phyloP scores from a whole-genome alignment of 345 rosid species.

The Zanthoxylum bungeanum region DNA sequence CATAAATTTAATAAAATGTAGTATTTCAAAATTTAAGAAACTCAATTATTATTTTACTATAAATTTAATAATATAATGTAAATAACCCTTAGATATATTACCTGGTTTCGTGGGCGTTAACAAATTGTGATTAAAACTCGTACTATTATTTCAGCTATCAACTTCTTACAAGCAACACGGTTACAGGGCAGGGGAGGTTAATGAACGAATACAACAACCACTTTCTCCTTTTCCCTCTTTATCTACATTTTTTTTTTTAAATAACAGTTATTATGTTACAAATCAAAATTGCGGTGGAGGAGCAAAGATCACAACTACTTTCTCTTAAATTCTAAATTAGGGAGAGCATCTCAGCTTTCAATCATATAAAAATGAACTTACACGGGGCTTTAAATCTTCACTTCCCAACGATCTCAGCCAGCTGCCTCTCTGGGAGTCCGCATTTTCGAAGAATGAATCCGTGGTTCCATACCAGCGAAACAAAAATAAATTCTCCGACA shows the following conservation, averaged over 20 bases:
- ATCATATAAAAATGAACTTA: constrained; percentile 17
- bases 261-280: constrained; percentile 46
- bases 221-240: constrained; percentile 33
- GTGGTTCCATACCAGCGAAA: neutral
- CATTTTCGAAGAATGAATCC: constrained; percentile 30
- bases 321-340: constrained; percentile 31
- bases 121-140: no score
- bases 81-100: no score
- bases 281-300: constrained; percentile 50
- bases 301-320: constrained; percentile 22
- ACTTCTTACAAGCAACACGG: neutral
- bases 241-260: constrained; percentile 35
- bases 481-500: constrained; percentile 1
- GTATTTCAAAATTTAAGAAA: no score
- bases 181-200: constrained; percentile 19
- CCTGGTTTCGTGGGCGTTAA: no score
- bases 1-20: no score
- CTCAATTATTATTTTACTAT: no score
- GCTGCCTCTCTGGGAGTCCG: constrained; percentile 8
- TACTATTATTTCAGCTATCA: no score
- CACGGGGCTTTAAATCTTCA: constrained; percentile 23
- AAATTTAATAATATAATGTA: no score
- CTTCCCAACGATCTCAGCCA: constrained; percentile 3
- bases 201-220: constrained; percentile 32
- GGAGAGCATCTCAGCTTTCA: constrained; percentile 21